phyloP scores from a whole-genome alignment of 306 rosid species.

The Lagenaria siceraria region DNA sequence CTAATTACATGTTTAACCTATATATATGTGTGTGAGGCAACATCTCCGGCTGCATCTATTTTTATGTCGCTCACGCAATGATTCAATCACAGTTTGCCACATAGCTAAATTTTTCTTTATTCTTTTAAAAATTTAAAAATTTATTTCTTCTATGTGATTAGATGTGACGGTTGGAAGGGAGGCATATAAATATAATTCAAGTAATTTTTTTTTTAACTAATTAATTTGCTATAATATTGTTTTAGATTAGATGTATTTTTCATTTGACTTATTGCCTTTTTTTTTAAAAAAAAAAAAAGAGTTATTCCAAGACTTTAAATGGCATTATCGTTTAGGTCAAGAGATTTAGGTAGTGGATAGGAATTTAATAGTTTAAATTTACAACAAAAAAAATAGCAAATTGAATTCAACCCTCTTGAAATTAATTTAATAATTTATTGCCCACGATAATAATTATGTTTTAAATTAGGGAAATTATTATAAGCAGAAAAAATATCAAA shows the following conservation, averaged over 20 bases:
- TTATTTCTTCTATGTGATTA: too few relatives aligned
- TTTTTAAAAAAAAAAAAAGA: neutral
- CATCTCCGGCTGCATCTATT: too few relatives aligned
- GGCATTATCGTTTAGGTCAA: neutral
- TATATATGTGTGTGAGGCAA: neutral
- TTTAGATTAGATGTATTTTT: neutral
- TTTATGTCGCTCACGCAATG: too few relatives aligned
- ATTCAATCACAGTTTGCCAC: too few relatives aligned
- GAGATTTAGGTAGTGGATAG: neutral
- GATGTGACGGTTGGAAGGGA: too few relatives aligned
- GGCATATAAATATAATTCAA: too few relatives aligned
- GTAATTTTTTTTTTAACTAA: neutral
- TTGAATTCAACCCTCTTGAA: neutral
- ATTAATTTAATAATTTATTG: neutral
- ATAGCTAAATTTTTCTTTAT: too few relatives aligned
- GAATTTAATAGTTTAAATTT: neutral
- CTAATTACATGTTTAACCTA: neutral
- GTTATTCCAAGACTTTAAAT: neutral
- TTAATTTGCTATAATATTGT: neutral
- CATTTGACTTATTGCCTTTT: neutral
- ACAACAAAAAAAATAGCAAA: neutral
- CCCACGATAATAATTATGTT: neutral
- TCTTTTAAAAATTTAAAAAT: too few relatives aligned
- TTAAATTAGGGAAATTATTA: too few relatives aligned
- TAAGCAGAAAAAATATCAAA: too few relatives aligned